Evolutionary conservation across 2,329 filamentous ascomycete species (phyloP), one percentile per base, ranked within the genome.

Genomic region (Magnaporthiopsis poae): DNA sequence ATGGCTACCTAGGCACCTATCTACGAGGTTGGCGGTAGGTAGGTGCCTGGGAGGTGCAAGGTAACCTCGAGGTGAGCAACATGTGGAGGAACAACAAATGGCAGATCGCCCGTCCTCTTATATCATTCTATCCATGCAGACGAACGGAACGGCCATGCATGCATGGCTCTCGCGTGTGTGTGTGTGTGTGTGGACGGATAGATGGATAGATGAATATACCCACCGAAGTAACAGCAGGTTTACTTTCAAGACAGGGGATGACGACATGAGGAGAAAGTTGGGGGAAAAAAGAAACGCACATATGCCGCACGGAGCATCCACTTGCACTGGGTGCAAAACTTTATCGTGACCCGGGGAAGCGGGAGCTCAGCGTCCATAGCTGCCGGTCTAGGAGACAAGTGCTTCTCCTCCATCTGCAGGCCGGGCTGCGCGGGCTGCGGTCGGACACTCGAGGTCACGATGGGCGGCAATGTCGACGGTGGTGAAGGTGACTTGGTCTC

Each of bases 271-370:
- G 11, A 36, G 5, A 52, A n/a, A 25, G 27, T 11, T 36, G 15
- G 27, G 11, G 29, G 18, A 13, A 60, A 35, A 21, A 29, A 33
- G n/a, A 7, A 65, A 60, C 52, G 56, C 25, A 52, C 62, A 77
- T 95, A 96, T 71, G 91, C 90, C 52, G 92, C 91, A 68, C 92
- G 81, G 13, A 96, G 80, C 85, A 95, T 91, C 92, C 92, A 96
- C 79, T 91, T 90, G 78, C 92, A 97, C 79, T 96, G 92, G 0
- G 91, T 96, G 80, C 93, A 97, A 79, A 91, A 97, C 71, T 89
- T 86, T 73, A 97, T 96, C n/a, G 88, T 88, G 65, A 97, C 83
- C 62, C 92, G 86, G 3, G 92, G 92, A 13, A 90, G 79, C 12
- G 12, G 62, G 35, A 46, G 8, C 36, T 39, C 27, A 29, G 62